Evolutionary conservation across 495 filamentous ascomycete species (phyloP).

Genomic region (Aspergillus sclerotiicarbonarius): DNA sequence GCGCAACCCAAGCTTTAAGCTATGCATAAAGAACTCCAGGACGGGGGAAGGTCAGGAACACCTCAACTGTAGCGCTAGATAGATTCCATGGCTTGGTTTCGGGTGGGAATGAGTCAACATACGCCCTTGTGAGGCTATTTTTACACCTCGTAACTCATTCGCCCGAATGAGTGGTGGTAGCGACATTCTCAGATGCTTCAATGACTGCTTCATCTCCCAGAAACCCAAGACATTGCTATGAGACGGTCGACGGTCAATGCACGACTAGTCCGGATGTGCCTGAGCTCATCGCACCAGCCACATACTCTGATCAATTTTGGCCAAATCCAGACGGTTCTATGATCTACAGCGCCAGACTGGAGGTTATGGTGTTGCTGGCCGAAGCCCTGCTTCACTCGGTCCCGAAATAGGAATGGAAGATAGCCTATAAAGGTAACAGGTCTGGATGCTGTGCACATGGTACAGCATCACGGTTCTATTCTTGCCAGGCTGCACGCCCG

Average conservation of each 20-base stretch:
- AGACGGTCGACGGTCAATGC: not conserved
- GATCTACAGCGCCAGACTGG: not conserved
- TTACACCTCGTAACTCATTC: not conserved
- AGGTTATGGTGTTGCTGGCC: not conserved
- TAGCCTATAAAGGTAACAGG: conserved; percentile 4
- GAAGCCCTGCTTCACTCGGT: not conserved
- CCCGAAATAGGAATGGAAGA: not conserved
- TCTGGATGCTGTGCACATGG: conserved; percentile 6
- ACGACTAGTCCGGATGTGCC: not conserved
- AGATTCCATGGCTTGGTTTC: not conserved
- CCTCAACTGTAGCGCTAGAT: conserved; percentile 10
- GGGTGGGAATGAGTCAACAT: not conserved
- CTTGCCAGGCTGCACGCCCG: not conserved
- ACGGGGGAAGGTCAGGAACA: conserved; percentile 3
- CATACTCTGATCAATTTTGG: not conserved
- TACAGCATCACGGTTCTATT: conserved; percentile 11
- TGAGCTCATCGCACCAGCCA: not conserved
- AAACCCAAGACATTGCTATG: not conserved
- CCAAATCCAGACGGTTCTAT: not conserved
- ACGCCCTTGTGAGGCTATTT: conserved; percentile 3
- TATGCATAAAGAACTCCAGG: conserved; percentile 14
- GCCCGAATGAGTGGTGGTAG: too few relatives aligned
- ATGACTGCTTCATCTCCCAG: not conserved
- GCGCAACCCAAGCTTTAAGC: conserved; percentile 20
- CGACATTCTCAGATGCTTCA: too few relatives aligned